Conservation (phyloP, 805 yeast genomes). For the Saturnispora ahearnii region DNA sequence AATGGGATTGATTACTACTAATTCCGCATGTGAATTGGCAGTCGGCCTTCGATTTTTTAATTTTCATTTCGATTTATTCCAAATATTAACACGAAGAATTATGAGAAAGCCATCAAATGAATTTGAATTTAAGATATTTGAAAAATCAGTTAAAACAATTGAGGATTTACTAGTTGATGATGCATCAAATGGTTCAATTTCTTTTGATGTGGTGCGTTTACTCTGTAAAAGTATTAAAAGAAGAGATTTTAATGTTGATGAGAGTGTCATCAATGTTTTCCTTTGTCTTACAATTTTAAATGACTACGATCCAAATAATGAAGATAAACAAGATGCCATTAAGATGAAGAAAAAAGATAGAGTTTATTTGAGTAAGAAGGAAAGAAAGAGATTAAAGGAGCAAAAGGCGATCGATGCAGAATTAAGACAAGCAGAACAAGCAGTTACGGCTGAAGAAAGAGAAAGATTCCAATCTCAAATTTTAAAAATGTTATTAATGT, state of each 20-base stretch:
- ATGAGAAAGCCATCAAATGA: conserved; percentile 47
- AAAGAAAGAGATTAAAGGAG: conserved; percentile 81
- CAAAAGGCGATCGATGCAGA: conserved; percentile 83
- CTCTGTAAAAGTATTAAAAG: conserved; percentile 62
- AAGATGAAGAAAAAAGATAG: conserved; percentile 78
- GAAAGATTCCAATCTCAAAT: conserved; percentile 80
- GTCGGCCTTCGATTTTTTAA: conserved; percentile 70
- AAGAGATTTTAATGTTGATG: conserved; percentile 74
- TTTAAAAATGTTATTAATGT: conserved; percentile 57
- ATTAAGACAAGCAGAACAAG: conserved; percentile 75
- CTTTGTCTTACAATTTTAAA: conserved; percentile 56
- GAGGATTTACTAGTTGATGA: conserved; percentile 72
- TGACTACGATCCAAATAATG: conserved; percentile 64
- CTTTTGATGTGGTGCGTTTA: conserved; percentile 62
- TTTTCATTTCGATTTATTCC: conserved; percentile 64
- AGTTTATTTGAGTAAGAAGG: conserved; percentile 84
- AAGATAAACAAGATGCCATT: conserved; percentile 35
- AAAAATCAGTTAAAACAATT: conserved; percentile 52
- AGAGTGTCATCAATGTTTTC: conserved; percentile 65
- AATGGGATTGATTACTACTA: conserved; percentile 52
- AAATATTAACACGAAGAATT: conserved; percentile 57
- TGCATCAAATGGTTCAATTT: conserved; percentile 66
- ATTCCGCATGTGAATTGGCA: conserved; percentile 72
- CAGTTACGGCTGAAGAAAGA: conserved; percentile 79
- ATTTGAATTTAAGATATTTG: conserved; percentile 41